phyloP scores from a whole-genome alignment of 495 filamentous ascomycete species.

The Penicillium ochrochloron region DNA sequence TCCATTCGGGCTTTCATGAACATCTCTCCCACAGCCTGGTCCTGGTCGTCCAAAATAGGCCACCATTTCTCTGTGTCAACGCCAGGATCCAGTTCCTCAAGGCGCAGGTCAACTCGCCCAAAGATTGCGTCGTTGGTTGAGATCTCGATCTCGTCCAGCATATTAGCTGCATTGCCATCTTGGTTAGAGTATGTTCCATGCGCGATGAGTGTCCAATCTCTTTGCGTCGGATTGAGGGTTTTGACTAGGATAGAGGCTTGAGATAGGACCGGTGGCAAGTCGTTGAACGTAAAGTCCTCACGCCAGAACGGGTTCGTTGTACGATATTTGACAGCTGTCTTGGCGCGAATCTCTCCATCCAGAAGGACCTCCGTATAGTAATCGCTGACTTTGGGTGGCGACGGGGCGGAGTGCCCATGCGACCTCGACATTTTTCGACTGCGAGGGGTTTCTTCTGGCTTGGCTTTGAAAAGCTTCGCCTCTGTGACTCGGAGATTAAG shows the following conservation, averaged over 20 bases:
- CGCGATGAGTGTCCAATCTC: slow-evolving; percentile 57
- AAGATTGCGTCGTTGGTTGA: slow-evolving; percentile 62
- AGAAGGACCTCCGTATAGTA: slow-evolving; percentile 93
- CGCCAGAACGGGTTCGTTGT: slow-evolving; percentile 92
- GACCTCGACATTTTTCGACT: slow-evolving; percentile 49
- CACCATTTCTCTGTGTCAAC: slow-evolving; percentile 91
- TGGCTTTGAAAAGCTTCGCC: slow-evolving; percentile 54
- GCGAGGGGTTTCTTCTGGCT: slow-evolving; percentile 37
- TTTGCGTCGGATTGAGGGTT: slow-evolving; percentile 57
- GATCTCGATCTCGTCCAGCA: slow-evolving; percentile 56
- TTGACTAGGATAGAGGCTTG: slow-evolving; percentile 85
- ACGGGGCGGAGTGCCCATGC: slow-evolving; percentile 36
- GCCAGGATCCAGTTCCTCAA: slow-evolving; percentile 80
- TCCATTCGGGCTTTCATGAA: slow-evolving; percentile 82
- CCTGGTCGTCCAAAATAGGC: slow-evolving; percentile 73
- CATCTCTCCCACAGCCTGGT: slow-evolving; percentile 81
- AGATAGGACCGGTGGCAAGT: slow-evolving; percentile 80
- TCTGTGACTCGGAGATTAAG: slow-evolving; percentile 64
- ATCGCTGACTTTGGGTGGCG: slow-evolving; percentile 40
- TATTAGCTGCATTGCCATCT: slow-evolving; percentile 47
- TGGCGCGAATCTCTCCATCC: slow-evolving; percentile 85
- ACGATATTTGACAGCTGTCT: slow-evolving; percentile 80
- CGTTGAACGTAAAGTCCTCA: slow-evolving; percentile 85
- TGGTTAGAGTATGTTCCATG: slow-evolving; percentile 52
- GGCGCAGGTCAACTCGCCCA: slow-evolving; percentile 79